A percentile compares a stretch with the other conserved stretches of the same genome.
Conservation (phyloP, 2,329 filamentous ascomycete species). For the Colletotrichum magnum region DNA sequence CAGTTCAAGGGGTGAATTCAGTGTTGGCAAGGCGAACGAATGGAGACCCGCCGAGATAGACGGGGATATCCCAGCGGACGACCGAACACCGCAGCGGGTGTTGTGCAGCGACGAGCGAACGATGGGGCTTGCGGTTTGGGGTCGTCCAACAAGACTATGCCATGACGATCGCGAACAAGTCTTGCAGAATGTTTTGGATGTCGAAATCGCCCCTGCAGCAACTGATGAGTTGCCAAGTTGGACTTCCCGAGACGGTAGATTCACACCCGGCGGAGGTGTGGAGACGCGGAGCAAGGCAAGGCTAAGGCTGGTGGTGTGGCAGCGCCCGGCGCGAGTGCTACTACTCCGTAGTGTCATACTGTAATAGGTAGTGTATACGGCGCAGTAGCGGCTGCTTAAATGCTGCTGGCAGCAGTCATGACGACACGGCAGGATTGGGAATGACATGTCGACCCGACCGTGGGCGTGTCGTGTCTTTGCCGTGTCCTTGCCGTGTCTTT, state of each 20-base stretch:
- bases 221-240: constrained; percentile 20
- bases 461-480: too few relatives aligned
- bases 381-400: constrained; percentile 5
- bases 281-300: constrained; percentile 12
- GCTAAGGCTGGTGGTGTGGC: constrained; percentile 11
- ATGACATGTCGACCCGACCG: not conserved
- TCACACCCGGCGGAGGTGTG: constrained; percentile 19
- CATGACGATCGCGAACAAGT: not conserved
- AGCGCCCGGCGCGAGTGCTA: constrained; percentile 16
- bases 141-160: not conserved
- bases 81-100: constrained; percentile 5
- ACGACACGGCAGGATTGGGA: not conserved
- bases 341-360: not conserved
- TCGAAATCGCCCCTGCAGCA: constrained; percentile 15
- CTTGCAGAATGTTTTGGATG: not conserved
- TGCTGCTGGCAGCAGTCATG: constrained; percentile 6
- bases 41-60: not conserved
- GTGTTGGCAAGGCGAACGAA: constrained; percentile 27
- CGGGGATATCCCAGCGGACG: constrained; percentile 20
- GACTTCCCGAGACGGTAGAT: constrained; percentile 10
- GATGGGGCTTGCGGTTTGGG: constrained; percentile 4
- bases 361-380: too few relatives aligned
- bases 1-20: constrained; percentile 23
- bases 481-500: too few relatives aligned
- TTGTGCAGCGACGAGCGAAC: constrained; percentile 1